Evolutionary conservation across 345 rosid genomes (phyloP).

Genomic region (Salix koriyanagi): DNA sequence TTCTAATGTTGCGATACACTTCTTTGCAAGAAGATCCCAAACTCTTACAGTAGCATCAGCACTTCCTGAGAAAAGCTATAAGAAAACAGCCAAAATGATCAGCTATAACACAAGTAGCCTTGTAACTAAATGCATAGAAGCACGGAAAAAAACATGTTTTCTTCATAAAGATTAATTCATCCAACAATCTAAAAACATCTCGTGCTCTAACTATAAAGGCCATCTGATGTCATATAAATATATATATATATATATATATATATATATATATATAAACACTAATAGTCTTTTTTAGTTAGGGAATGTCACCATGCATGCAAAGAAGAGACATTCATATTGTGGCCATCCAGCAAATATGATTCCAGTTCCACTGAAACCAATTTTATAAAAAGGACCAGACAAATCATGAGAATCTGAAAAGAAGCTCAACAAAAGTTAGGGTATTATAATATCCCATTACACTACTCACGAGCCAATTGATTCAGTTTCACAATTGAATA

Average conservation of each 20-base stretch:
- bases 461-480: not conserved
- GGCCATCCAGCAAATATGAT: not conserved
- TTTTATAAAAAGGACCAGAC: not conserved
- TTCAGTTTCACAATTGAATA: not conserved
- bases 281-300: too few relatives aligned
- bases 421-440: not conserved
- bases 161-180: not conserved
- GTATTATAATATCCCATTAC: not conserved
- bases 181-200: not conserved
- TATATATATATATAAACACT: too few relatives aligned
- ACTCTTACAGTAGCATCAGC: slow-evolving; percentile 82
- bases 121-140: not conserved
- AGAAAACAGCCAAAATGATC: slow-evolving; percentile 6
- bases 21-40: slow-evolving; percentile 81
- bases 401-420: not conserved
- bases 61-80: slow-evolving; percentile 81
- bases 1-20: slow-evolving; percentile 63
- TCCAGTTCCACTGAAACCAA: not conserved
- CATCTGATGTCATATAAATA: too few relatives aligned
- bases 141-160: not conserved
- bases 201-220: not conserved
- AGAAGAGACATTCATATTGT: not conserved
- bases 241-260: too few relatives aligned
- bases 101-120: not conserved
- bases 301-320: not conserved